Conservation (phyloP, 768 basidiomycete genomes). For the Kwoniella botswanensis region DNA sequence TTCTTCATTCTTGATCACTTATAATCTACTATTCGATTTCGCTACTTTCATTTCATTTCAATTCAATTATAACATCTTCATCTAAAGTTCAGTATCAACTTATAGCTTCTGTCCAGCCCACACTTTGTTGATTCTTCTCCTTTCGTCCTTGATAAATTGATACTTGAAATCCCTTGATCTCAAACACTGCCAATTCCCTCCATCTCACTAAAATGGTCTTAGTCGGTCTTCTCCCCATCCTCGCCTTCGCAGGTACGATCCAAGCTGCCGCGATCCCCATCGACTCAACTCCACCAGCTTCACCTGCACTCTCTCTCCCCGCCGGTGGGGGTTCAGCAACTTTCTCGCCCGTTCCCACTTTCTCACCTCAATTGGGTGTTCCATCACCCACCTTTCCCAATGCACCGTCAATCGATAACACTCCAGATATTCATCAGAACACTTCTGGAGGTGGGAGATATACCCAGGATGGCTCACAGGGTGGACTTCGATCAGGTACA, state of each 20-base stretch:
- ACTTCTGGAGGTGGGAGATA: not conserved
- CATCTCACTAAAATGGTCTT: conserved; percentile 20
- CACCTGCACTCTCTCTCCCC: conserved; percentile 10
- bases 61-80: not conserved
- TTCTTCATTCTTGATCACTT: not conserved
- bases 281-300: conserved; percentile 21
- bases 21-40: conserved; percentile 8
- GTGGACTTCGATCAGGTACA: not conserved
- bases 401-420: not conserved
- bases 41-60: not conserved
- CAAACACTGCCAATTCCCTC: not conserved
- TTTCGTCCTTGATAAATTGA: too few relatives aligned
- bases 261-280: conserved; percentile 14
- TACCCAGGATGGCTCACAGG: not conserved
- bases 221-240: conserved; percentile 22
- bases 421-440: not conserved
- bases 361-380: conserved; percentile 17
- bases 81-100: not conserved
- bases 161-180: not conserved
- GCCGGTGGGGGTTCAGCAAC: conserved; percentile 16
- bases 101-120: not conserved
- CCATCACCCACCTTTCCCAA: conserved; percentile 17
- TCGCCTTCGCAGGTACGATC: conserved; percentile 17
- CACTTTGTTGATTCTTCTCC: too few relatives aligned
- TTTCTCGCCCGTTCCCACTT: conserved; percentile 19